Evolutionary conservation across 441 rosid genomes (phyloP).

Genomic region (Syzygium malaccense): DNA sequence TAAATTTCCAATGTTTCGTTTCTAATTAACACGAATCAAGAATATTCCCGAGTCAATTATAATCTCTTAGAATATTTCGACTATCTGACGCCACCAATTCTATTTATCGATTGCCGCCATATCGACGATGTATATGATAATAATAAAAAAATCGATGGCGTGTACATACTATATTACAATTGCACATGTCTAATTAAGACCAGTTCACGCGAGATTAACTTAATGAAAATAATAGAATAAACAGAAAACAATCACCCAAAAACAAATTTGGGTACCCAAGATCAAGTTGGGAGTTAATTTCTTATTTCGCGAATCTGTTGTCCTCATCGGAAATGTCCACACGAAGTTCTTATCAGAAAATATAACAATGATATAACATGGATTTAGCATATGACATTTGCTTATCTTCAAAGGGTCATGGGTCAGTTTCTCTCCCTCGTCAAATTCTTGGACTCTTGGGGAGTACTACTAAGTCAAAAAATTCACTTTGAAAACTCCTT

Average conservation of each 20-base stretch:
- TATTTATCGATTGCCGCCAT: neutral
- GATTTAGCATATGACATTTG: neutral
- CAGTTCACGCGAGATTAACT: rapidly evolving
- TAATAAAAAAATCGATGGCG: neutral
- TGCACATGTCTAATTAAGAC: neutral
- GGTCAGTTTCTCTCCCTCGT: neutral
- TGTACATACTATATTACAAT: neutral
- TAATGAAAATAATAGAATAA: neutral
- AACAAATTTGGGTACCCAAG: neutral
- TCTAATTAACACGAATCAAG: neutral
- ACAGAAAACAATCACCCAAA: neutral
- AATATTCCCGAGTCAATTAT: neutral
- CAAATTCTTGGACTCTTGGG: neutral
- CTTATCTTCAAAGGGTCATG: neutral
- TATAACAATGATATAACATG: neutral
- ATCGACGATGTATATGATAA: neutral
- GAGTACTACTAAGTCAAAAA: neutral
- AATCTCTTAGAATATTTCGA: neutral
- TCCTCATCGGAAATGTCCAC: neutral
- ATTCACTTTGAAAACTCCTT: neutral
- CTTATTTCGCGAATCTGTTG: neutral
- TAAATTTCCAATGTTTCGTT: neutral
- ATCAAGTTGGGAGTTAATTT: neutral
- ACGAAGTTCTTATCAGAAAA: neutral
- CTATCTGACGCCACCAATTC: neutral